Conservation (phyloP, 192 early-diverging fungal species). For the Coemansia sp. region DNA sequence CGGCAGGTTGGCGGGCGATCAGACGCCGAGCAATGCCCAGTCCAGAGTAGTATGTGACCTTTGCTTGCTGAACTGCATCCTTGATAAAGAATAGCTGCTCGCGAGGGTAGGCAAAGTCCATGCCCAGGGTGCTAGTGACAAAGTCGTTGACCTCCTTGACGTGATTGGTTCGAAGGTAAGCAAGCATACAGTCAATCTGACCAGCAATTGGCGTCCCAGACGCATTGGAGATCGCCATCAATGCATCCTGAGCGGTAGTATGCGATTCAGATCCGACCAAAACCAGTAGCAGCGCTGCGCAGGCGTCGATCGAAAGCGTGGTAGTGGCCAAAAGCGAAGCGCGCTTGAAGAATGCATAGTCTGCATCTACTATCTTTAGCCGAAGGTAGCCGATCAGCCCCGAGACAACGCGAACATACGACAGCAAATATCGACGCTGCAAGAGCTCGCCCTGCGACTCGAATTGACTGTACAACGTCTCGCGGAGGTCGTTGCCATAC, state of each 20-base stretch:
- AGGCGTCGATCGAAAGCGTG: conserved; percentile 1
- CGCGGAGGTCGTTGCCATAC: conserved; percentile 23
- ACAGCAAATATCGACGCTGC: conserved; percentile 7
- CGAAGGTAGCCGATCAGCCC: conserved; percentile 37
- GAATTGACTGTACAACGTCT: conserved; percentile 16
- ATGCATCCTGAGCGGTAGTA: conserved; percentile 9
- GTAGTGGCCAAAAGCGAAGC: conserved; percentile 2
- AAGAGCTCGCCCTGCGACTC: neutral
- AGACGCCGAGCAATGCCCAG: conserved; percentile 22
- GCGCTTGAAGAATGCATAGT: conserved; percentile 19
- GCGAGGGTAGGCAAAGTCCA: conserved; percentile 46
- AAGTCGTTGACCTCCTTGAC: conserved; percentile 20
- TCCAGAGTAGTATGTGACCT: conserved; percentile 7
- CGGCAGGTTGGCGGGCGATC: neutral
- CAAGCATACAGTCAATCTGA: conserved; percentile 32
- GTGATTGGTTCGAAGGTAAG: conserved; percentile 25
- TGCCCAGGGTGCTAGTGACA: conserved; percentile 13
- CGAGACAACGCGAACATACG: conserved; percentile 23
- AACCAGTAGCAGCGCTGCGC: conserved; percentile 26
- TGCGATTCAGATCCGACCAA: conserved; percentile 32
- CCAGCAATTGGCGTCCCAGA: neutral
- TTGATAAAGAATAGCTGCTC: conserved; percentile 47
- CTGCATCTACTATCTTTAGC: conserved; percentile 17
- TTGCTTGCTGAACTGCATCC: conserved; percentile 21
- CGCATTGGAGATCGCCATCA: conserved; percentile 5